Base-by-base conservation (phyloP, 2,329 filamentous ascomycete species). In the Pseudogymnoascus sp. region DNA sequence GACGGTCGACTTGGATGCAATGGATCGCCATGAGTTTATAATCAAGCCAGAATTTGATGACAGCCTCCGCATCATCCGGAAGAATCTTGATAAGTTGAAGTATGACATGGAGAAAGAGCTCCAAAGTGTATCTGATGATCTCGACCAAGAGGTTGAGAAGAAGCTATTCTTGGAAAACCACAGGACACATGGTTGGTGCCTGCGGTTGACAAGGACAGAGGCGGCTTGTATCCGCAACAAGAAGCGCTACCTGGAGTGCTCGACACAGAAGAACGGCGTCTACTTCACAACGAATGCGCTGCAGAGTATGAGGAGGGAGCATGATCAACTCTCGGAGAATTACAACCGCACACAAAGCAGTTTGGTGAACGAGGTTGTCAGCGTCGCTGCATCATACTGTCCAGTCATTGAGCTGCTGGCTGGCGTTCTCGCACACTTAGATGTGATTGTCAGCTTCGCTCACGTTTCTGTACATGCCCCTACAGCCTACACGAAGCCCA, bases 31-130 rank as follows among this genome's bases (percentile, higher is more conserved):
- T 70, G 94, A 99, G 72, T 99, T 95, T 75, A 93, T 97, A 69
- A 99, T 99, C 81, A 99, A 97, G 75, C 90, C 95, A 0, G 94
- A 99, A 70, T 99, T 97, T 65, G 94, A 99, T 69, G 91, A 97
- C 62, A 83, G 86, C 60, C 79, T 99, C 37, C 85, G 88, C 16
- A 85, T 90, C n/a, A 95, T 99, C 67, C 86, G 90, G 59, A 92
- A 90, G 76, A 94, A 93, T 71, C 84, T 99, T 1, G 93, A 97
- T 70, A 90, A 87, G 70, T 77, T 96, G 28, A 87, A 87, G 65
- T 79, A 85, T 43, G 88, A 92, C 60, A 97, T 99, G 84, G 83
- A 92, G 58, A 80, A 80, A 32, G 93, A 97, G 72, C 94, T 95
- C 69, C 78, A 79, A 58, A 80, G 83, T 30, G 90, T 91, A 0